Percentiles rank a stretch among this genome's conserved stretches.
phyloP scores from a whole-genome alignment of 163 green algal genomes.

The Coccomyxa subellipsoidea region DNA sequence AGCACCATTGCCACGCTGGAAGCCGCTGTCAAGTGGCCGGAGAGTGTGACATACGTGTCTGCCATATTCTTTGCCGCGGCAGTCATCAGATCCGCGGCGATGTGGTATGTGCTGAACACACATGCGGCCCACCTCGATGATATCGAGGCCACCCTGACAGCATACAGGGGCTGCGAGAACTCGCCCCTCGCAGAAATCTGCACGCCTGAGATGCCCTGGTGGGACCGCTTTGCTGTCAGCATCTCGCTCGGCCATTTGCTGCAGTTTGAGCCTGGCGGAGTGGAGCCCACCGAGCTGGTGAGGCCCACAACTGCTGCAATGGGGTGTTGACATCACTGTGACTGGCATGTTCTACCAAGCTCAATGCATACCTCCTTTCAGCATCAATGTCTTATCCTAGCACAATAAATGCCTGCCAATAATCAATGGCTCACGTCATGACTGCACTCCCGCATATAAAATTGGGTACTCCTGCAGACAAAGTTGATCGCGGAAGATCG shows the following conservation, averaged over 20 bases:
- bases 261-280: constrained; percentile 3
- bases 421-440: too few relatives aligned
- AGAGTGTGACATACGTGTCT: background rate
- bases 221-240: constrained; percentile 3
- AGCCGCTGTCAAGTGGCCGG: constrained; percentile 11
- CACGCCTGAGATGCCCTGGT: background rate
- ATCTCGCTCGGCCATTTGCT: background rate
- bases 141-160: constrained; percentile 8
- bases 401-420: too few relatives aligned
- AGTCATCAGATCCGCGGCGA: constrained; percentile 5
- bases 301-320: background rate
- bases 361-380: too few relatives aligned
- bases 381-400: too few relatives aligned
- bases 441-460: too few relatives aligned
- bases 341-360: background rate
- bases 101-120: constrained; percentile 9
- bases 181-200: constrained; percentile 4
- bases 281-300: background rate
- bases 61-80: constrained; percentile 8
- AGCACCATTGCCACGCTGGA: constrained; percentile 10
- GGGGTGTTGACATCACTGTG: background rate
- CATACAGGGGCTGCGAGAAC: background rate
- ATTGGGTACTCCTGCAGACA: too few relatives aligned
- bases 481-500: too few relatives aligned
- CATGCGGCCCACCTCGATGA: constrained; percentile 11